A percentile compares a stretch with the other conserved stretches of the same genome.
phyloP scores from a whole-genome alignment of 192 early-diverging fungal genomes.

The Coemansia sp. region DNA sequence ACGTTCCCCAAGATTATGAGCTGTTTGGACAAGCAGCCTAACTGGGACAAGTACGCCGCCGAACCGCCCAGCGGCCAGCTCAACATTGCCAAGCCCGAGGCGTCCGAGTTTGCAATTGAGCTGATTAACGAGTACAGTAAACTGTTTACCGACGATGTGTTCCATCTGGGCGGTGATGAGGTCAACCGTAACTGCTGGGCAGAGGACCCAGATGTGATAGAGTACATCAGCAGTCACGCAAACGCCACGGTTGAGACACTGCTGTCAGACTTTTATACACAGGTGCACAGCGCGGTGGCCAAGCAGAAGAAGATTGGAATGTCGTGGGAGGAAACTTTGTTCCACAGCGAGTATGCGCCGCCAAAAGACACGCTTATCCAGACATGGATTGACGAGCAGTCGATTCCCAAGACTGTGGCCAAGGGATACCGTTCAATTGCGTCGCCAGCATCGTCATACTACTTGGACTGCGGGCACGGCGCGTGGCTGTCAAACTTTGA shows the following conservation, averaged over 20 bases:
- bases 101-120: slow-evolving; percentile 60
- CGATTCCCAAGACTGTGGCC: slow-evolving; percentile 57
- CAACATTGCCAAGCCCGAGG: slow-evolving; percentile 65
- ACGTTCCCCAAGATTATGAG: slow-evolving; percentile 59
- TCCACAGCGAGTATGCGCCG: slow-evolving; percentile 56
- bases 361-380: slow-evolving; percentile 68
- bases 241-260: slow-evolving; percentile 36
- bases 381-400: slow-evolving; percentile 67
- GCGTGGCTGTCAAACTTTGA: slow-evolving; percentile 68
- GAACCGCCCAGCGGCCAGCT: slow-evolving; percentile 85
- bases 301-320: slow-evolving; percentile 61
- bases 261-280: slow-evolving; percentile 56
- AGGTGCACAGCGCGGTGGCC: slow-evolving; percentile 55
- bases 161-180: slow-evolving; percentile 81
- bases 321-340: slow-evolving; percentile 79
- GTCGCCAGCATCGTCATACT: slow-evolving; percentile 62
- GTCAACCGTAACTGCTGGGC: slow-evolving; percentile 71
- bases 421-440: slow-evolving; percentile 69
- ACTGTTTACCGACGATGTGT: slow-evolving; percentile 68
- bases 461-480: slow-evolving; percentile 78
- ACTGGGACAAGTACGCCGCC: slow-evolving; percentile 61
- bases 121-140: slow-evolving; percentile 67
- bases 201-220: slow-evolving; percentile 53
- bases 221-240: slow-evolving; percentile 35
- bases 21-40: slow-evolving; percentile 63